Evolutionary conservation across 208 protist species (phyloP).

Genomic region (Leptomonas pyrrhocoris): DNA sequence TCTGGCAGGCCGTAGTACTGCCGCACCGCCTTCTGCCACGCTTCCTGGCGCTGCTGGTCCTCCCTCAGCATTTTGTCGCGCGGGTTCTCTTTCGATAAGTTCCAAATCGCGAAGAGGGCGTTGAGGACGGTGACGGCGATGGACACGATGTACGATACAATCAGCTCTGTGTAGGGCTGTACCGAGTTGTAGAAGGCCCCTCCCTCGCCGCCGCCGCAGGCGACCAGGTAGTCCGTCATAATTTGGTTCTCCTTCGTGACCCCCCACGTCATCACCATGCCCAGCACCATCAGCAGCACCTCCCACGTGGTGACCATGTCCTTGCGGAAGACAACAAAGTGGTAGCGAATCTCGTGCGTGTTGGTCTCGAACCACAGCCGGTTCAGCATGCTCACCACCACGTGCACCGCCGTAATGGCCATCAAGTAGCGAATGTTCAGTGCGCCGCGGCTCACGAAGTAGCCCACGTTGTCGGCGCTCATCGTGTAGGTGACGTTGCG

Average conservation of each 20-base stretch:
- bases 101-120: slow-evolving; percentile 47
- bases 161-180: slow-evolving; percentile 66
- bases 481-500: slow-evolving; percentile 52
- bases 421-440: slow-evolving; percentile 77
- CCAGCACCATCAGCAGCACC: slow-evolving; percentile 62
- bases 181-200: slow-evolving; percentile 45
- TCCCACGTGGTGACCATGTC: slow-evolving; percentile 83
- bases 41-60: slow-evolving; percentile 34
- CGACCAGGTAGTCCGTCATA: slow-evolving; percentile 62
- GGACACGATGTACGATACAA: slow-evolving; percentile 68
- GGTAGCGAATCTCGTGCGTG: slow-evolving; percentile 77
- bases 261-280: slow-evolving; percentile 48
- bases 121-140: slow-evolving; percentile 51
- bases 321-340: slow-evolving; percentile 86
- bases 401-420: slow-evolving; percentile 48
- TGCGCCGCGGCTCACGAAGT: slow-evolving; percentile 69
- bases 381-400: slow-evolving; percentile 62
- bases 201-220: slow-evolving; percentile 20
- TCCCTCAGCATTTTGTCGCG: slow-evolving; percentile 50
- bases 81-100: slow-evolving; percentile 66
- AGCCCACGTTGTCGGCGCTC: slow-evolving; percentile 57
- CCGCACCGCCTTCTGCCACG: slow-evolving; percentile 35
- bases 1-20: slow-evolving; percentile 22
- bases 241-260: slow-evolving; percentile 56
- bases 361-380: slow-evolving; percentile 67